These are phyloP conservation scores for Gloeostereum incarnatum DNA, from an alignment of 768 basidiomycete genomes.

Conservation along the genomic window DNA sequence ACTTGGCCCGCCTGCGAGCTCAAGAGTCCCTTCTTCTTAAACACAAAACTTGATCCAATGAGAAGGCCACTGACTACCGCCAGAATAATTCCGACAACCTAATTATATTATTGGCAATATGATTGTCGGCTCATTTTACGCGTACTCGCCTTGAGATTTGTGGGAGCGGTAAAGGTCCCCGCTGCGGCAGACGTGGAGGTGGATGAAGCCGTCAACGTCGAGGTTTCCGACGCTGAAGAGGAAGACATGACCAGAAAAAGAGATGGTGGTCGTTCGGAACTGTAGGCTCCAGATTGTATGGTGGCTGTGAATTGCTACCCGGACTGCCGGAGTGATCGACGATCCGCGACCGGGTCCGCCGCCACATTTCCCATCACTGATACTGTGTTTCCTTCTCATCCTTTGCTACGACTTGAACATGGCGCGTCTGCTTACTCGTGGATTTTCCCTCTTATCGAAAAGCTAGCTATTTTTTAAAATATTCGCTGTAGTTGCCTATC, in stretches of 20 bases:
- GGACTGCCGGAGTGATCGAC: too few species aligned
- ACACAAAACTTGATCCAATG: constrained; percentile 89
- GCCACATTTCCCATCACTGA: too few species aligned
- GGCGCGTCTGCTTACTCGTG: too few species aligned
- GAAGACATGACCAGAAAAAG: background rate
- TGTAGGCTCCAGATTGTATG: too few species aligned
- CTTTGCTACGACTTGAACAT: too few species aligned
- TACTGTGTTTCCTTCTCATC: too few species aligned
- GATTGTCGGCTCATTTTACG: constrained; percentile 1
- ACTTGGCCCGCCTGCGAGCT: constrained; percentile 73
- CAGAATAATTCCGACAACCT: constrained; percentile 73
- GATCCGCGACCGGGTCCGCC: too few species aligned
- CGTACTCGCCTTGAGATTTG: constrained; percentile 42
- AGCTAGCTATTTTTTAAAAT: too few species aligned
- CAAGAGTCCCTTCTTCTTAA: constrained; percentile 94
- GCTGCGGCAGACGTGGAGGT: constrained; percentile 20
- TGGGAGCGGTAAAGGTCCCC: constrained; percentile 23
- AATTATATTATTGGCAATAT: constrained; percentile 2
- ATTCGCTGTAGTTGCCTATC: too few species aligned
- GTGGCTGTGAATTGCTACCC: too few species aligned
- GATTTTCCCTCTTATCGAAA: too few species aligned
- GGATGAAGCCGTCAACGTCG: constrained; percentile 8
- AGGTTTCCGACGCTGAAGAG: constrained; percentile 2
- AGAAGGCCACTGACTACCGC: constrained; percentile 75
- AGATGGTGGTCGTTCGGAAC: too few species aligned